Percentiles rank a stretch among this genome's conserved stretches.
Evolutionary conservation across 2,329 filamentous ascomycete species (phyloP).

Genomic region (Colletotrichum sidae): DNA sequence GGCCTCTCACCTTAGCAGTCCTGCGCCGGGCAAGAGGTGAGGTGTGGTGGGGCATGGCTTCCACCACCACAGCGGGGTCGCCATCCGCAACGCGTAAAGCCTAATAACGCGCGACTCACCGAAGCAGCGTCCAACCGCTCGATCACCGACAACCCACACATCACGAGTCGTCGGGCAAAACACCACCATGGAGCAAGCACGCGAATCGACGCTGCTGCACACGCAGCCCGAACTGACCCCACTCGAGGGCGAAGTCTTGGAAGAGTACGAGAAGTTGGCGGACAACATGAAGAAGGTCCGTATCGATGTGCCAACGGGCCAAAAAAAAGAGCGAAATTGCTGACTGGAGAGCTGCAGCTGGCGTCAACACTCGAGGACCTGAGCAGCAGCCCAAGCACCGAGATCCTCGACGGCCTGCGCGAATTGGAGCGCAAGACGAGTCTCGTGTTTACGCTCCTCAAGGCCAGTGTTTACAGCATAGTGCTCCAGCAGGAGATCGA

Average conservation of each 20-base stretch:
- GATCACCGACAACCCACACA: background rate
- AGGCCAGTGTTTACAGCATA: constrained; percentile 98
- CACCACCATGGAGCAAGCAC: constrained; percentile 26
- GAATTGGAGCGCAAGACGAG: constrained; percentile 94
- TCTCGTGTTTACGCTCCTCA: constrained; percentile 93
- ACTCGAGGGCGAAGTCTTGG: constrained; percentile 92
- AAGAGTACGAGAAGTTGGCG: constrained; percentile 89
- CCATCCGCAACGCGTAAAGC: constrained; percentile 22
- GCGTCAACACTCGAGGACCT: constrained; percentile 71
- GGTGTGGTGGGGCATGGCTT: background rate
- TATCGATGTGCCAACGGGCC: background rate
- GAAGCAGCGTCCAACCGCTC: background rate
- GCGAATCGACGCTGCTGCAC: constrained; percentile 43
- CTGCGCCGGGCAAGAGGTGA: background rate
- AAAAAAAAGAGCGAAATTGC: background rate
- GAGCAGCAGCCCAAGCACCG: constrained; percentile 78
- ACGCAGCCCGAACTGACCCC: constrained; percentile 73
- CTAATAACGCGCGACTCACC: constrained; percentile 26
- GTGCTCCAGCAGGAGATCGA: constrained; percentile 97
- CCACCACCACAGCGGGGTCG: constrained; percentile 19
- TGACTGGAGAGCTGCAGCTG: constrained; percentile 57
- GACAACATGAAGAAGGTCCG: constrained; percentile 91
- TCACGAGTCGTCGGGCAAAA: background rate
- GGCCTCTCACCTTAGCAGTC: constrained; percentile 11
- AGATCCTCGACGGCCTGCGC: constrained; percentile 86